Evolutionary conservation across 2,329 filamentous ascomycete genomes (phyloP).

Genomic region (Fusarium anthophilum): DNA sequence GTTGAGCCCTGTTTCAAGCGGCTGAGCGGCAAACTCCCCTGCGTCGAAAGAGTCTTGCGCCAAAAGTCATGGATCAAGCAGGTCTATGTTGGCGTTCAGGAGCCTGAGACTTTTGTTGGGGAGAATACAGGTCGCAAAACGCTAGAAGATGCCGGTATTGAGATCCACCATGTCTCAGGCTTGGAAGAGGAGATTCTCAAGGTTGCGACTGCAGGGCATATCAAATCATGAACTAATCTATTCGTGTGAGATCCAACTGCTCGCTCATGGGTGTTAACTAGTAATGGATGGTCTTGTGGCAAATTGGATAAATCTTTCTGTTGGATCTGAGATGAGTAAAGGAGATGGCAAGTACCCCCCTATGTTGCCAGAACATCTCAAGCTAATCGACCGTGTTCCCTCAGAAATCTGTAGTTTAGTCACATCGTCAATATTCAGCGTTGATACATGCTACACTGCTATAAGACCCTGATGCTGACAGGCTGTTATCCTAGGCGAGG

Average conservation of each 20-base stretch:
- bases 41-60: conserved; percentile 80
- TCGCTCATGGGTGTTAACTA: too few relatives aligned
- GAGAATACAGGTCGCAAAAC: conserved; percentile 78
- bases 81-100: conserved; percentile 87
- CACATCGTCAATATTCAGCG: background rate
- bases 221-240: conserved; percentile 15
- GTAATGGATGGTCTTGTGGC: background rate
- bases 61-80: conserved; percentile 71
- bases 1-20: conserved; percentile 86
- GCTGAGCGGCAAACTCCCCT: conserved; percentile 78
- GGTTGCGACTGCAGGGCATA: conserved; percentile 85
- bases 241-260: background rate
- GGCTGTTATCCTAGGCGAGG: too few relatives aligned
- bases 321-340: background rate
- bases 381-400: background rate
- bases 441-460: background rate
- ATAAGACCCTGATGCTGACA: too few relatives aligned
- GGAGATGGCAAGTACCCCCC: background rate
- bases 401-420: background rate
- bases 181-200: conserved; percentile 82
- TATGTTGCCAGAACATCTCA: background rate
- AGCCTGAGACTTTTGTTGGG: conserved; percentile 90
- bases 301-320: background rate
- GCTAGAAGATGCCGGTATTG: conserved; percentile 76
- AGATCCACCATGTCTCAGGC: conserved; percentile 76